Evolutionary conservation across 78 protist species (phyloP).

Genomic region (Capsaspora owczarzaki): DNA sequence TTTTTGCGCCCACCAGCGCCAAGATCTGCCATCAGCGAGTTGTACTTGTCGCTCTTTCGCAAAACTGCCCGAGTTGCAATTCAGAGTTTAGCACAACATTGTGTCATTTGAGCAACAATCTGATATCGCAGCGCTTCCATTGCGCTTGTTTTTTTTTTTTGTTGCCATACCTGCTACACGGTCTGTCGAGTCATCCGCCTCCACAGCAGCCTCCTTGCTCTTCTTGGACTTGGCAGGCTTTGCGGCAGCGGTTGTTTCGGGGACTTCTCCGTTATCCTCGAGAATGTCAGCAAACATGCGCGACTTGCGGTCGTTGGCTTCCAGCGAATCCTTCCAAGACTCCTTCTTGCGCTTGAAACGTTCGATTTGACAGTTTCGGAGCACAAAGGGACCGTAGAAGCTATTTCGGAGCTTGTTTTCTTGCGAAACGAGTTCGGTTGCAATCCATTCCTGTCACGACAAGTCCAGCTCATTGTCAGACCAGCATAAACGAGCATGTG

Average conservation of each 20-base stretch:
- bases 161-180: too few species aligned
- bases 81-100: too few species aligned
- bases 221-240: too few species aligned
- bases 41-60: too few species aligned
- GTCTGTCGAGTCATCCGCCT: too few species aligned
- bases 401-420: neutral
- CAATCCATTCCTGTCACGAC: neutral
- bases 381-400: neutral
- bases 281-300: constrained; percentile 17
- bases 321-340: neutral
- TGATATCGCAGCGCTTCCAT: too few species aligned
- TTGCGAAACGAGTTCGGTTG: neutral
- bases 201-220: too few species aligned
- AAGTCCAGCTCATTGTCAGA: neutral
- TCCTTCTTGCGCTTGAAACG: constrained; percentile 10
- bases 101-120: too few species aligned
- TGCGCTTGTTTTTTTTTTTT: too few species aligned
- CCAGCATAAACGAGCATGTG: neutral
- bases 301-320: constrained; percentile 17
- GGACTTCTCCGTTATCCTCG: neutral
- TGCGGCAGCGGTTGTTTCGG: neutral
- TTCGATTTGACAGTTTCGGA: constrained; percentile 6
- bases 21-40: too few species aligned
- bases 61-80: too few species aligned
- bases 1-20: too few species aligned